Base-by-base conservation (phyloP, 352 stramenopile genomes). In the Phytophthora sansomeana region DNA sequence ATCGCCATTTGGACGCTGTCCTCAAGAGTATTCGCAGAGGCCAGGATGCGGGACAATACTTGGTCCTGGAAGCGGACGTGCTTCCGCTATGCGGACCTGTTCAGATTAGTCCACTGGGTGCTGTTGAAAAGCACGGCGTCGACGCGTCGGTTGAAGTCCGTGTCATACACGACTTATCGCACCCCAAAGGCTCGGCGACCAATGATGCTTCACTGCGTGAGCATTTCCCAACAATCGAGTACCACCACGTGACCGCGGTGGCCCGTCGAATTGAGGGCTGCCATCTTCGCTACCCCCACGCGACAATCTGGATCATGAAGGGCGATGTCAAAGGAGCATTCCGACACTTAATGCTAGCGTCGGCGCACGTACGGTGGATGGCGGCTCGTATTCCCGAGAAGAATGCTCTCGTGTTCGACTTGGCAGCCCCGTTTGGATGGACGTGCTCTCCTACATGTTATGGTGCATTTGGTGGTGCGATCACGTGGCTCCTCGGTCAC, bases 351-450 rank as follows among this genome's bases (percentile, higher is more conserved):
- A 46, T 38, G 41, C 38, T 41, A 3, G 35, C 51, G 17, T 17
- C 58, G 16, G 7, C 6, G 5, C 59, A 67, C 6, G 32, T 49
- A 9, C 29, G 43, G 21, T 32, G 50, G n/a, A 62, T 68, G 50
- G 51, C 50, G n/a, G 50, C 33, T 5, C 29, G 17, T 11, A 55
- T 62, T 17, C 39, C 19, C 3, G 51, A 62, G 24, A 14, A 28
- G 6, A 35, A 60, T 5, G 17, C 49, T 1, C 21, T 62, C 17
- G 21, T 61, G 10, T 39, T 62, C 10, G 60, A 68, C 16, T 26
- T 62, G 14, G 17, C 58, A 21, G 48, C 58, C 11, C 58, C 49
- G 1, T 67, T 60, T n/a, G 58, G 58, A 19, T 67, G 49, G 50
- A 44, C 59, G 6, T 39, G 49, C 0, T 67, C 59, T 6, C 59